Conservation (phyloP, 306 rosid genomes). For the Vigna mungo region DNA sequence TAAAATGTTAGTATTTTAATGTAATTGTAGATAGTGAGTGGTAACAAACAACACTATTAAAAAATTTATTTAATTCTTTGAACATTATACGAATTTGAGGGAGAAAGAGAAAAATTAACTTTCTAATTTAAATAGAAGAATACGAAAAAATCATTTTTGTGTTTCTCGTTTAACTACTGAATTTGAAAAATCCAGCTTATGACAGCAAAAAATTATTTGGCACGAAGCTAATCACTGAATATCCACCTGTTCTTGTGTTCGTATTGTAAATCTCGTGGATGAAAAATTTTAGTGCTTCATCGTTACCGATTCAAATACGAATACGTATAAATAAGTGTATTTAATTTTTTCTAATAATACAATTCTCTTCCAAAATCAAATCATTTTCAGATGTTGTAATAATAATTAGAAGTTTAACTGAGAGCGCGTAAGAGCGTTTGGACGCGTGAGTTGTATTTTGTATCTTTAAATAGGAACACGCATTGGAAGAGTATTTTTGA, state of each 20-base stretch:
- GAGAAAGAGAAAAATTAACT: background rate
- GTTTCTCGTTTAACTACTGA: background rate
- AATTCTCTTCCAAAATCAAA: background rate
- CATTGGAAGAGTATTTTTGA: too few species aligned
- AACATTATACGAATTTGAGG: too few species aligned
- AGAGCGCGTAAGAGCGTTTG: background rate
- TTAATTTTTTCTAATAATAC: background rate
- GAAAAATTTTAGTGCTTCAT: background rate
- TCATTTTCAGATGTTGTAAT: background rate
- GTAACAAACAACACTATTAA: background rate
- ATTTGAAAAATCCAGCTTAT: constrained; percentile 1
- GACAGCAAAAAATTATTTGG: constrained; percentile 21
- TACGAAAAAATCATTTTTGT: too few species aligned
- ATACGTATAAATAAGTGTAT: background rate
- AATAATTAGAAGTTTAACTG: background rate
- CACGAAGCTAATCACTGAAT: constrained; percentile 20
- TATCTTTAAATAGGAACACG: too few species aligned
- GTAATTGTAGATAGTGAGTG: background rate
- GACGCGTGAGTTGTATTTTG: background rate
- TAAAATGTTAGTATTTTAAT: background rate
- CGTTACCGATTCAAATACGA: background rate
- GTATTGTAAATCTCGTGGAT: background rate
- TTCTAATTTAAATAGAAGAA: background rate
- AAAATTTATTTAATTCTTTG: background rate
- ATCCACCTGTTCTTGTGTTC: constrained; percentile 19